Evolutionary conservation across 306 rosid species (phyloP).

Genomic region (Cucumis hystrix): DNA sequence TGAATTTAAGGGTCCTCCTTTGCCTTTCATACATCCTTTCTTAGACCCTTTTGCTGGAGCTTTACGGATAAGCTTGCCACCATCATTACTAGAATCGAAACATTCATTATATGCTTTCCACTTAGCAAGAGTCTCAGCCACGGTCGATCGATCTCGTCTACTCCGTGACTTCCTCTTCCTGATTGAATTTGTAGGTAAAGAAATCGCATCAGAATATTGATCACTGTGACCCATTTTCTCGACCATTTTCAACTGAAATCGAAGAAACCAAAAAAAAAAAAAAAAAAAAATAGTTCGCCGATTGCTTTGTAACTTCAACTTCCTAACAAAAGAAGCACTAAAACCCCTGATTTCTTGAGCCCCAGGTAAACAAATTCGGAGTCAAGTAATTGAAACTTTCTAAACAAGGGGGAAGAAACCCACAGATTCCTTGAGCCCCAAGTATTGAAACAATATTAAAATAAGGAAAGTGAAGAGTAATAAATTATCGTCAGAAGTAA

Average conservation of each 20-base stretch:
- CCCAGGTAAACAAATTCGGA: background rate
- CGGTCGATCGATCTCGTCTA: conserved; percentile 35
- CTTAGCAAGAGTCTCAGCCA: conserved; percentile 59
- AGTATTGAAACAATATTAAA: background rate
- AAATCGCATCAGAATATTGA: conserved; percentile 13
- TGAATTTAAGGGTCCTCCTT: conserved; percentile 87
- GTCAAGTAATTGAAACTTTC: background rate
- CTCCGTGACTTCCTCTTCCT: conserved; percentile 74
- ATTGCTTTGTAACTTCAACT: background rate
- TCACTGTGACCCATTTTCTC: conserved; percentile 36
- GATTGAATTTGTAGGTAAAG: conserved; percentile 25
- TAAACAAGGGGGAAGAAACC: background rate
- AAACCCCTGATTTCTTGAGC: background rate
- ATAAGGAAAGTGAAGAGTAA: background rate
- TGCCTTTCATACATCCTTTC: conserved; percentile 99
- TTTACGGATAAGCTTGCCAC: conserved; percentile 23
- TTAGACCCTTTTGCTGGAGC: conserved; percentile 83
- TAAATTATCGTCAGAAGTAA: background rate
- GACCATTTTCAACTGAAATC: background rate
- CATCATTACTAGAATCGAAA: conserved; percentile 15
- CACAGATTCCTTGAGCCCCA: background rate
- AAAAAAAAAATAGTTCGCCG: background rate
- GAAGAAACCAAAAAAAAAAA: background rate
- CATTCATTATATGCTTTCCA: conserved; percentile 54
- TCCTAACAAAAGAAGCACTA: background rate